Evolutionary conservation across 202 grass and related monocot genomes (phyloP).

Genomic region (Zoysia matrella): DNA sequence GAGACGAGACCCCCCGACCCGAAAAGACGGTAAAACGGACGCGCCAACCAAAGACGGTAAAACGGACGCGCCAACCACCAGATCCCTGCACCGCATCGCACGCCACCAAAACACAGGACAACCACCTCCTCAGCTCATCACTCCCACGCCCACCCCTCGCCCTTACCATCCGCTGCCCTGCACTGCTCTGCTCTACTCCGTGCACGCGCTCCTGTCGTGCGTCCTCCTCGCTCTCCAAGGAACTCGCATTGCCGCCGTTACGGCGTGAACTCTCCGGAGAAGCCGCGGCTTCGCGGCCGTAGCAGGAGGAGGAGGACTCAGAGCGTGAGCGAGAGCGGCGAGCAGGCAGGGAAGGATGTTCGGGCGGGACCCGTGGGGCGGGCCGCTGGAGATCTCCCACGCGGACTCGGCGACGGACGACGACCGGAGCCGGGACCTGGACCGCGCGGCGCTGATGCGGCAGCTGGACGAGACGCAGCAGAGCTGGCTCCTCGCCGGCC

Average conservation of each 20-base stretch:
- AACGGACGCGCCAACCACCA: constrained; percentile 45
- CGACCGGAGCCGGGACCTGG: constrained; percentile 89
- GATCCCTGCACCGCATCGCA: constrained; percentile 52
- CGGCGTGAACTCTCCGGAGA: background rate
- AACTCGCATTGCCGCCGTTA: constrained; percentile 37
- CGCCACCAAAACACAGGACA: constrained; percentile 13
- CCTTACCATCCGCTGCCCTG: background rate
- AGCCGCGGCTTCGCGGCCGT: background rate
- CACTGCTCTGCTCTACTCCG: background rate
- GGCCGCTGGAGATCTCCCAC: constrained; percentile 87
- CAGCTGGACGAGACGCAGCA: constrained; percentile 97
- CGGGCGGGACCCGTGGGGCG: constrained; percentile 96
- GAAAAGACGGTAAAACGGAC: constrained; percentile 25
- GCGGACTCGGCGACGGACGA: constrained; percentile 98
- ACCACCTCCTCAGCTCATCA: constrained; percentile 15
- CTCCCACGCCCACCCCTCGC: constrained; percentile 10
- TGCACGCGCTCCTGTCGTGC: background rate
- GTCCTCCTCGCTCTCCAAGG: background rate
- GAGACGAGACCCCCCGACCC: background rate
- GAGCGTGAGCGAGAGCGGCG: background rate
- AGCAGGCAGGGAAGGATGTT: constrained; percentile 65
- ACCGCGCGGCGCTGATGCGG: constrained; percentile 82
- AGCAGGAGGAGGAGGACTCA: background rate
- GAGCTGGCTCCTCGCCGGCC: constrained; percentile 92
- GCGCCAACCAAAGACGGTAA: constrained; percentile 43